Evolutionary conservation across 2,329 filamentous ascomycete species (phyloP).

Genomic region (Colletotrichum tropicicola): DNA sequence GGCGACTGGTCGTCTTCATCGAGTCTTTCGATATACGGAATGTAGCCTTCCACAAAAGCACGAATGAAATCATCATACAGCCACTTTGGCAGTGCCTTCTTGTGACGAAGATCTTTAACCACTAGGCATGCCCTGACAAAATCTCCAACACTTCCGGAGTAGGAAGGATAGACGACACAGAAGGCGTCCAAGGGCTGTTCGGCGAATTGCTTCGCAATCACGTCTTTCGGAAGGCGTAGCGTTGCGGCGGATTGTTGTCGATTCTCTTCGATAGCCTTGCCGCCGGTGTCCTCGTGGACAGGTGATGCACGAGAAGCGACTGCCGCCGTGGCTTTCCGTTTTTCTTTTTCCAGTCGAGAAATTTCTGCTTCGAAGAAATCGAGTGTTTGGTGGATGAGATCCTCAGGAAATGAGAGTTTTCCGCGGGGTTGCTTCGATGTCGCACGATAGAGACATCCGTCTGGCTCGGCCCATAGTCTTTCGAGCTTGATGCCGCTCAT

Average conservation of each 20-base stretch:
- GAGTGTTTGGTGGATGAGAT: background rate
- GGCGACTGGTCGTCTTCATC: slow-evolving; percentile 33
- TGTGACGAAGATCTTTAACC: slow-evolving; percentile 47
- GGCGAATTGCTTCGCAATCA: background rate
- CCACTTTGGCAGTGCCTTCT: slow-evolving; percentile 47
- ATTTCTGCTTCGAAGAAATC: slow-evolving; percentile 1
- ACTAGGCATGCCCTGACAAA: slow-evolving; percentile 57
- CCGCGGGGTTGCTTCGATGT: background rate
- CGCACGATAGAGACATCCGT: slow-evolving; percentile 14
- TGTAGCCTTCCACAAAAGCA: slow-evolving; percentile 51
- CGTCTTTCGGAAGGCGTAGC: background rate
- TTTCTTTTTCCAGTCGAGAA: background rate
- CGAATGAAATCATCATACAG: slow-evolving; percentile 64
- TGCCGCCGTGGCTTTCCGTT: background rate
- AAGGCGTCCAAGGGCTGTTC: slow-evolving; percentile 49
- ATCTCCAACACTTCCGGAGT: slow-evolving; percentile 45
- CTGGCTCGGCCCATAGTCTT: slow-evolving; percentile 18
- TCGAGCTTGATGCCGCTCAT: slow-evolving; percentile 1
- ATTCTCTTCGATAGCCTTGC: background rate
- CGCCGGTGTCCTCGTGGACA: too few species aligned
- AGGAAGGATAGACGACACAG: slow-evolving; percentile 51
- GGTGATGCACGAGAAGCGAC: background rate
- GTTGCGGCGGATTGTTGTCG: background rate
- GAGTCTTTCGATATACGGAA: slow-evolving; percentile 46
- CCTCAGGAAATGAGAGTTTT: slow-evolving; percentile 10